Evolutionary conservation across 805 yeast species (phyloP), one percentile per base, ranked within the genome.

Genomic region (Barnettozyma wickerhamii): DNA sequence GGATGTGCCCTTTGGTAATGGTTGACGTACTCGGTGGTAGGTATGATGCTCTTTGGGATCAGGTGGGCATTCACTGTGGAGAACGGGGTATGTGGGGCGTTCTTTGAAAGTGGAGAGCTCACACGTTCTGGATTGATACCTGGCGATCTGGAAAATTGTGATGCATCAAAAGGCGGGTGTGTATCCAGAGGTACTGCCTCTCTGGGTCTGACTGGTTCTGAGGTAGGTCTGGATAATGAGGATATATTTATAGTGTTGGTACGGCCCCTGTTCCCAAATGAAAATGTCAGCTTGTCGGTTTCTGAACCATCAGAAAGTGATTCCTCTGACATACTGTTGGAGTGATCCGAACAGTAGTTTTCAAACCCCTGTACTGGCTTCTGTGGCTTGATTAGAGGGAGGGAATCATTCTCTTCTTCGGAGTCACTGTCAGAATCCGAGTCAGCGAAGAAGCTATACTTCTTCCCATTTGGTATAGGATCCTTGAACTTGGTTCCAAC

Each of bases 1-100:
- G 45, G 41, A 9, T 66, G 70, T 17, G 65, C 69, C 41, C 69
- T 72, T 36, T 63, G 63, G 51, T 72, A 72, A 46, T 74, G 79
- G 44, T 73, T 74, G 30, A 45, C 53, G 48, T 38, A 60, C 27
- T 45, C 39, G 10, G 34, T 32, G 2, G 41, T 19, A 18, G 36
- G 31, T 4, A 17, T 13, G 12, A 27, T 32, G 15, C 38, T 24
- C 6, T 40, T 43, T 2, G 45, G 47, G 7, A 43, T 33, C 36
- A 58, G 29, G 42, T 60, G 66, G 0, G 65, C 58, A 42, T 51
- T 52, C 6, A 51, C 33, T 5, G 54, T 59, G 2, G 67, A 55
- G 33, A 55, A 40, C 9, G 59, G 59, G 4, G 64, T 52, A 35
- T 52, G 47, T 28, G 69, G 68, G 4, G 69, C 68, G 48, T 62